Conservation (phyloP, 2,329 filamentous ascomycete genomes). For the Penicillium sp. region DNA sequence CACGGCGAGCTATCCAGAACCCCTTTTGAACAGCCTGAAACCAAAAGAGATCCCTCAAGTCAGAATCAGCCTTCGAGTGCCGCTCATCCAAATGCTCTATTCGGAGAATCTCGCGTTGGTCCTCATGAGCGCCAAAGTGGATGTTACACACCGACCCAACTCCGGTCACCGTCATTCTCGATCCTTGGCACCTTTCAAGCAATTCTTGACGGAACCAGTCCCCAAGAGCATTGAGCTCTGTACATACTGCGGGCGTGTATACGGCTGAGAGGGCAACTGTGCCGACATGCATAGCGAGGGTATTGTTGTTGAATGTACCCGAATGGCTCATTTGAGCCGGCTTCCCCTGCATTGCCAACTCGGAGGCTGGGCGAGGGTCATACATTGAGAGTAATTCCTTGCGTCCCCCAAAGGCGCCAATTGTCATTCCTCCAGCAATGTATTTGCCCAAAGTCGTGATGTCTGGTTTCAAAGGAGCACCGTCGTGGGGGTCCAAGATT, state of each 20-base stretch:
- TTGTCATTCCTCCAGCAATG: conserved; percentile 63
- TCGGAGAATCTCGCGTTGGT: neutral
- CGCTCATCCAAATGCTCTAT: neutral
- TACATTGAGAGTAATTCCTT: conserved; percentile 51
- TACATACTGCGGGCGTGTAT: conserved; percentile 21
- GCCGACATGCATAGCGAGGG: conserved; percentile 59
- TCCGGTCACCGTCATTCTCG: neutral
- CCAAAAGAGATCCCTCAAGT: neutral
- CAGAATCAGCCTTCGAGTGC: neutral
- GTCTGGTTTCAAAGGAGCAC: conserved; percentile 48
- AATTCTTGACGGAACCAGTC: conserved; percentile 18
- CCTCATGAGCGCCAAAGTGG: neutral
- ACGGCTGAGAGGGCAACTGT: conserved; percentile 28
- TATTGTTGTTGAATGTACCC: conserved; percentile 69
- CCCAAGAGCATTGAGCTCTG: conserved; percentile 27
- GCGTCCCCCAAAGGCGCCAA: conserved; percentile 65
- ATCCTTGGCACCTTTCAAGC: neutral
- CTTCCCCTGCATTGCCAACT: conserved; percentile 15
- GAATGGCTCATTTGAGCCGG: conserved; percentile 45
- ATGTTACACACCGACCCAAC: neutral
- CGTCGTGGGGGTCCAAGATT: neutral
- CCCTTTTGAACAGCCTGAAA: neutral
- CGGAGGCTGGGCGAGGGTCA: conserved; percentile 36
- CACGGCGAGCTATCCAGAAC: conserved; percentile 1
- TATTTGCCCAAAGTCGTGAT: conserved; percentile 66